A percentile compares a stretch with the other conserved stretches of the same genome.
phyloP scores from a whole-genome alignment of 371 early-diverging fungal genomes.

The Neoconidiobolus thromboides region DNA sequence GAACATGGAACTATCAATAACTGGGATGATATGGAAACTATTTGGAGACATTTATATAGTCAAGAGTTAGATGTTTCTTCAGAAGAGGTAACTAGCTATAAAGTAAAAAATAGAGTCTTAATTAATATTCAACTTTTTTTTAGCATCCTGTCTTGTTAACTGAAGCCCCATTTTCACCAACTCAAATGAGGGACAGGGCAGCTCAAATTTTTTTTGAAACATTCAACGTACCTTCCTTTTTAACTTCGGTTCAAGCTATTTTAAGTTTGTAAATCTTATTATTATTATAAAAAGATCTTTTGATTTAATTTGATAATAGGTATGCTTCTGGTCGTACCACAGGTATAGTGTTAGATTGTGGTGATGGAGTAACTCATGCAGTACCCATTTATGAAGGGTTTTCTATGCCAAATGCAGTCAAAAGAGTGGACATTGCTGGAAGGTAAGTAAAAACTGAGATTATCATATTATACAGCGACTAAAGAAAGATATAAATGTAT shows the following conservation, averaged over 20 bases:
- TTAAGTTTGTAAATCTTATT: slow-evolving; percentile 44
- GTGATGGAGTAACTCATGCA: slow-evolving; percentile 87
- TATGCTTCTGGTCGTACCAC: slow-evolving; percentile 92
- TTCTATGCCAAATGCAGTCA: slow-evolving; percentile 80
- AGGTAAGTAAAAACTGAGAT: slow-evolving; percentile 27
- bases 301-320: slow-evolving; percentile 13
- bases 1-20: slow-evolving; percentile 90
- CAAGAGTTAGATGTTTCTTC: slow-evolving; percentile 84
- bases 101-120: background rate
- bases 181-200: slow-evolving; percentile 68
- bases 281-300: slow-evolving; percentile 1
- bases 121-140: background rate
- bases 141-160: slow-evolving; percentile 90
- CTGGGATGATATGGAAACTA: slow-evolving; percentile 95
- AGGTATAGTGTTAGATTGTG: slow-evolving; percentile 82
- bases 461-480: slow-evolving; percentile 94
- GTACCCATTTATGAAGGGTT: slow-evolving; percentile 95
- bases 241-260: slow-evolving; percentile 87
- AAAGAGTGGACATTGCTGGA: slow-evolving; percentile 82
- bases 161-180: slow-evolving; percentile 86
- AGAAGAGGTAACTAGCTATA: slow-evolving; percentile 56
- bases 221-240: slow-evolving; percentile 89
- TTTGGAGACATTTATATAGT: slow-evolving; percentile 87
- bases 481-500: slow-evolving; percentile 21
- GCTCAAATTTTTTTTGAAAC: slow-evolving; percentile 95